Base-by-base conservation (phyloP, 164 flowering plant genomes). In the Platanus orientalis region DNA sequence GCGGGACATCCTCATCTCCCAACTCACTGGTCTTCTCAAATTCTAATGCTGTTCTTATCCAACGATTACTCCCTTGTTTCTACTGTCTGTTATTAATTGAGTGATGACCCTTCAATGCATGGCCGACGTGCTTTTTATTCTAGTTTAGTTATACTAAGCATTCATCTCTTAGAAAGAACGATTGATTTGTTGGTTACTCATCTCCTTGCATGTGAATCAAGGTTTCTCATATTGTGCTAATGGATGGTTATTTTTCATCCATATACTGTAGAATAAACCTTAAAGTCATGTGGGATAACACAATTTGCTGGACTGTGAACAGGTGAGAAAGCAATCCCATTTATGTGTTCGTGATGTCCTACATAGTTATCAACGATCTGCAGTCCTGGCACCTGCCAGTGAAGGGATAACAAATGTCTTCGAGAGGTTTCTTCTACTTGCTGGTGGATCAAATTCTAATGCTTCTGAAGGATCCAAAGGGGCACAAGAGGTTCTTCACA, bases 251-350 rank as follows among this genome's bases (percentile, higher is more conserved):
- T 30, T 32, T 47, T n/a, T 34, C 17, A 1, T 28, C 20, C 14
- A 58, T 44, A 16, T 17, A 26, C n/a, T 56, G 44, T 56, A 25
- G 45, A 24, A 10, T 36, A 7, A 36, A 36, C 10, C 1, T 36
- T 7, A 3, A 36, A 7, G 12, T 36, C 12, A 36, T 50, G 32
- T 21, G 45, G 48, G 25, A 32, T 47, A 19, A 48, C 56, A 47
- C 20, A 34, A 17, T 26, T 34, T 45, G 58, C 11, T 45, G 6
- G n/a, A 11, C 55, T 23, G 26, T 71, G 57, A 44, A 55, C 80
- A 95, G 99, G 96, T 92, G 29, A 87, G 97, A 57, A 81, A 76
- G 73, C 88, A 85, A 60, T 64, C 89, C 34, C 84, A 79, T 66
- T 14, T 58, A 11, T 82, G 87, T 67, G 73, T 87, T 26, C 85